Conservation (phyloP, 2,329 filamentous ascomycete genomes). For the Venturia aucupariae region DNA sequence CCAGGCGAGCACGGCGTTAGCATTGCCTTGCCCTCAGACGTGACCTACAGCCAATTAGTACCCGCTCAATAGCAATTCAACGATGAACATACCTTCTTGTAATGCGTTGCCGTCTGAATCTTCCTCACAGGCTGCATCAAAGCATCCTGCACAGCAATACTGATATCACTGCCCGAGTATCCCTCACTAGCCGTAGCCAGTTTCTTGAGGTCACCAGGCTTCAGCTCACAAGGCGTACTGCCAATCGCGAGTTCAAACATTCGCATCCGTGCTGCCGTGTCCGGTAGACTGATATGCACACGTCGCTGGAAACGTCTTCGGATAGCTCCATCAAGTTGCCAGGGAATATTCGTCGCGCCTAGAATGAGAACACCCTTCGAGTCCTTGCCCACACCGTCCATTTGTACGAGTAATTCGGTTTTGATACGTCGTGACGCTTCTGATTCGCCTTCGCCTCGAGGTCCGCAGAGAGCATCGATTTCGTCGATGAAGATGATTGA, state of each 20-base stretch:
- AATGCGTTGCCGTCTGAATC: conserved; percentile 95
- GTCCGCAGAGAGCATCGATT: conserved; percentile 91
- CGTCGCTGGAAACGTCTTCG: conserved; percentile 89
- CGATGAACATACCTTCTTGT: conserved; percentile 63
- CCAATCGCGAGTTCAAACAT: conserved; percentile 98
- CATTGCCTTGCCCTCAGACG: conserved; percentile 55
- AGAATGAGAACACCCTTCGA: conserved; percentile 88
- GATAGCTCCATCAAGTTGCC: conserved; percentile 95
- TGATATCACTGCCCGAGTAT: conserved; percentile 93
- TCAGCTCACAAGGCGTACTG: conserved; percentile 78
- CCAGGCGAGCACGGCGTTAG: conserved; percentile 91
- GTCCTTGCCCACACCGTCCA: conserved; percentile 97
- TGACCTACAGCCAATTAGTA: conserved; percentile 45
- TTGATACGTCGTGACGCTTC: conserved; percentile 97
- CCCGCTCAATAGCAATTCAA: not conserved
- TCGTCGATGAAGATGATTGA: conserved; percentile 99
- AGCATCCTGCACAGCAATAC: conserved; percentile 89
- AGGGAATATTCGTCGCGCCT: conserved; percentile 95
- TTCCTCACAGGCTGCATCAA: conserved; percentile 96
- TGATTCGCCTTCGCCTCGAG: conserved; percentile 87
- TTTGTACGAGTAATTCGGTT: conserved; percentile 95
- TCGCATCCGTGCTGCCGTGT: conserved; percentile 73
- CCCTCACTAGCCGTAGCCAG: conserved; percentile 79
- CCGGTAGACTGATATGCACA: conserved; percentile 91
- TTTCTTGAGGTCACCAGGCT: conserved; percentile 65